Base-by-base conservation (phyloP, 2,329 filamentous ascomycete genomes). In the Monosporascus sp. region DNA sequence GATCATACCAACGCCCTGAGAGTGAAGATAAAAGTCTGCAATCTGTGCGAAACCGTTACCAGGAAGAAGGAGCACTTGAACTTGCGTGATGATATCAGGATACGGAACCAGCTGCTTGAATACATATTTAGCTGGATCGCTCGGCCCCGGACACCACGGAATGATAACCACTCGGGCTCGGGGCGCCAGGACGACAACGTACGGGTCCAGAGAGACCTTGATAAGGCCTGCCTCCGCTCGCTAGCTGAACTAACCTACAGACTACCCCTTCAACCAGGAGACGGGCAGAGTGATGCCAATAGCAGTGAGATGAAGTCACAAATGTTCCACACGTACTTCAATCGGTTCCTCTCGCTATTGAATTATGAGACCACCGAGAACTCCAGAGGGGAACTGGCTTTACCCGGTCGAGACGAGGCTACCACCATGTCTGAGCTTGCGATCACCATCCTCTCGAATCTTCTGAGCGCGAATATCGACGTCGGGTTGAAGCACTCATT, bases 251-350 rank as follows among this genome's bases (percentile, higher is more conserved):
- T 88, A 25, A 86, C 85, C 0, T 86, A 82, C 63, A 80, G 84
- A 11, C 72, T 88, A 5, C 84, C 85, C 17, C 70, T 88, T 15
- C 85, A 88, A 58, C 83, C 84, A 1, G 78, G 78, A 1, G 84
- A 88, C 50, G 81, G 80, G 5, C 82, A 85, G 58, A 83, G 77
- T 14, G 85, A 88, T 67, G 83, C 81, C 1, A 81, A 83, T 45
- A 83, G 81, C 50, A 86, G 83, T 58, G 85, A 87, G 65, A 75
- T 85, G 50, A 88, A 88, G 63, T 85, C 82, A 1, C 81, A 87
- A 61, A 84, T 88, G 79, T 88, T 88, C 62, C 83, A 86, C 56
- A 83, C 80, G 6, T 88, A 88, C 65, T 88, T 88, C 69, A 87
- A 85, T 56, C 76, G 83, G 7, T 88, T 88, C 61, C 71, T 88